Conservation (phyloP, 345 rosid species). For the Acer saccharum region DNA sequence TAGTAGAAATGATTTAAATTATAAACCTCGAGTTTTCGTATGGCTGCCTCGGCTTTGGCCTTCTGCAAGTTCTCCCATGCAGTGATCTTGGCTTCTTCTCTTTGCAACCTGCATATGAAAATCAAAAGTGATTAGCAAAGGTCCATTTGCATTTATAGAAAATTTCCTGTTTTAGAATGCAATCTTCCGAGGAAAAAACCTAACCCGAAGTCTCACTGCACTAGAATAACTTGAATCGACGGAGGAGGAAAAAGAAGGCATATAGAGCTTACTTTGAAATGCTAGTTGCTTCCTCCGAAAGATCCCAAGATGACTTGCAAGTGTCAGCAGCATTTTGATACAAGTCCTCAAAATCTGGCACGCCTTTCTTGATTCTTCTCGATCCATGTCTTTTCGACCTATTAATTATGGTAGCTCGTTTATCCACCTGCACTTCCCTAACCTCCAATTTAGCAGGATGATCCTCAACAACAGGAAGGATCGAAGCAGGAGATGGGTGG, state of each 20-base stretch:
- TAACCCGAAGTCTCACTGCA: neutral
- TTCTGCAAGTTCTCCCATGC: constrained; percentile 98
- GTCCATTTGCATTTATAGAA: neutral
- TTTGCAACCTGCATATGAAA: constrained; percentile 52
- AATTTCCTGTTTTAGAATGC: neutral
- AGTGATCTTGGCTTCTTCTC: constrained; percentile 88
- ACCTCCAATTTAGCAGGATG: constrained; percentile 52
- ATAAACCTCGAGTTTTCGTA: constrained; percentile 84
- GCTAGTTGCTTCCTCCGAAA: constrained; percentile 58
- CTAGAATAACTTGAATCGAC: neutral
- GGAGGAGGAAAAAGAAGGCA: neutral
- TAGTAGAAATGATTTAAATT: neutral
- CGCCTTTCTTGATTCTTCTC: constrained; percentile 41
- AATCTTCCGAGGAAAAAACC: neutral
- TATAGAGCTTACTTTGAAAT: constrained; percentile 56
- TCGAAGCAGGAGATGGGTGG: constrained; percentile 43
- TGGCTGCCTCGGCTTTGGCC: constrained; percentile 98
- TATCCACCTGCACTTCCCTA: constrained; percentile 83
- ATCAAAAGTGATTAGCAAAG: neutral
- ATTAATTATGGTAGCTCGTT: constrained; percentile 56
- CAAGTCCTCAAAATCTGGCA: constrained; percentile 44
- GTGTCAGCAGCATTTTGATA: constrained; percentile 28
- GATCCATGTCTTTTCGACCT: constrained; percentile 56
- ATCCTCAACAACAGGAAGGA: constrained; percentile 41
- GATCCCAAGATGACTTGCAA: constrained; percentile 55